Evolutionary conservation across 495 filamentous ascomycete genomes (phyloP).

Genomic region (Penicillium coprophilum): DNA sequence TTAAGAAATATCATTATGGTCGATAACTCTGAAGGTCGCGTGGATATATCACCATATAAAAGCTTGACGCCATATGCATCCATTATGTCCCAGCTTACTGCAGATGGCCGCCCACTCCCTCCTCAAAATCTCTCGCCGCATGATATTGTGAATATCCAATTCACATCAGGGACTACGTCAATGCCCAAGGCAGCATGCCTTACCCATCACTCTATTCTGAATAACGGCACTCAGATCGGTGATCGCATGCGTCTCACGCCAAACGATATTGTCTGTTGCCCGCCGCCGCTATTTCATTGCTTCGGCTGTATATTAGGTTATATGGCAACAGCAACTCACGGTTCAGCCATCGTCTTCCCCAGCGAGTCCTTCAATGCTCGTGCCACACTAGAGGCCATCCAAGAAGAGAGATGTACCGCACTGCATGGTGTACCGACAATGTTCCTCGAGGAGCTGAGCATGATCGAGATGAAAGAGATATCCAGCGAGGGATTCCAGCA

Average conservation of each 20-base stretch:
- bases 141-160: slow-evolving; percentile 93
- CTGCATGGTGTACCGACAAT: slow-evolving; percentile 95
- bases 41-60: slow-evolving; percentile 47
- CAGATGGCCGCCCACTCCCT: slow-evolving; percentile 43
- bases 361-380: slow-evolving; percentile 81
- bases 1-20: slow-evolving; percentile 71
- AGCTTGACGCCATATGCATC: slow-evolving; percentile 54
- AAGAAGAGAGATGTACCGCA: slow-evolving; percentile 75
- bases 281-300: slow-evolving; percentile 89
- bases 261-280: slow-evolving; percentile 75
- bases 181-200: slow-evolving; percentile 91
- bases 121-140: slow-evolving; percentile 54
- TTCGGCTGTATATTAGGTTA: slow-evolving; percentile 90
- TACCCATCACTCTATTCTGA: slow-evolving; percentile 79
- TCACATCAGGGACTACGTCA: slow-evolving; percentile 90
- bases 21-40: slow-evolving; percentile 71
- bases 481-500: slow-evolving; percentile 60
- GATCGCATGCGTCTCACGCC: slow-evolving; percentile 76
- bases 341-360: slow-evolving; percentile 80
- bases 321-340: slow-evolving; percentile 91
- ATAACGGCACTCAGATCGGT: slow-evolving; percentile 83
- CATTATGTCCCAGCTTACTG: slow-evolving; percentile 46
- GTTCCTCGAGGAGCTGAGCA: slow-evolving; percentile 84
- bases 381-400: slow-evolving; percentile 67
- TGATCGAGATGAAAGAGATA: slow-evolving; percentile 58